Percentiles rank a stretch among this genome's conserved stretches.
These are phyloP conservation scores for Phaffia rhodozyma DNA, from an alignment of 1,284 basidiomycete genomes.

Conservation along the genomic window DNA sequence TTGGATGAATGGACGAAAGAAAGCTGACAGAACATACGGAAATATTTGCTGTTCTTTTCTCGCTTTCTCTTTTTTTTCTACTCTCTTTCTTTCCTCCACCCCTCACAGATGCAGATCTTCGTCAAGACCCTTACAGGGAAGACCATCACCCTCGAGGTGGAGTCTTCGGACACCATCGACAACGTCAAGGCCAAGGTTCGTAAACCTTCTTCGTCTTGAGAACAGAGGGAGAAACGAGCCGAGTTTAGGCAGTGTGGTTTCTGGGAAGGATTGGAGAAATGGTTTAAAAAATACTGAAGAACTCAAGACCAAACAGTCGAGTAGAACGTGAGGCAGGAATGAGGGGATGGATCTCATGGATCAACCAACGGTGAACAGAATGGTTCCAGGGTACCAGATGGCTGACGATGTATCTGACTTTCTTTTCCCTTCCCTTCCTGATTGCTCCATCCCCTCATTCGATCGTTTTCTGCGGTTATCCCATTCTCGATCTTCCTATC, in stretches of 20 bases:
- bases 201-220: neutral
- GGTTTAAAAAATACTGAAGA: neutral
- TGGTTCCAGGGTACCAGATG: too few species aligned
- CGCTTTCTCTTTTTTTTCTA: neutral
- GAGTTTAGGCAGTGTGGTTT: neutral
- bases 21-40: too few species aligned
- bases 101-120: slow-evolving; percentile 42
- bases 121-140: slow-evolving; percentile 46
- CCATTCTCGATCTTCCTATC: neutral
- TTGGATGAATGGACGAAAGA: too few species aligned
- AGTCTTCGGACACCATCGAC: slow-evolving; percentile 50
- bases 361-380: too few species aligned
- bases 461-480: neutral
- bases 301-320: too few species aligned
- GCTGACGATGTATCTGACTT: neutral
- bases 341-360: too few species aligned
- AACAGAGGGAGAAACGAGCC: neutral
- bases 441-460: neutral
- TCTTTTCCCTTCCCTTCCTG: neutral
- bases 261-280: slow-evolving; percentile 6
- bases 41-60: neutral
- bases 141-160: slow-evolving; percentile 48
- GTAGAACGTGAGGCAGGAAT: too few species aligned
- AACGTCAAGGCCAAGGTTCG: slow-evolving; percentile 43
- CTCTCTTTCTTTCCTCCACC: too few species aligned